Base-by-base conservation (phyloP, 1,284 basidiomycete species). In the Apiotrichum akiyoshidainum region DNA sequence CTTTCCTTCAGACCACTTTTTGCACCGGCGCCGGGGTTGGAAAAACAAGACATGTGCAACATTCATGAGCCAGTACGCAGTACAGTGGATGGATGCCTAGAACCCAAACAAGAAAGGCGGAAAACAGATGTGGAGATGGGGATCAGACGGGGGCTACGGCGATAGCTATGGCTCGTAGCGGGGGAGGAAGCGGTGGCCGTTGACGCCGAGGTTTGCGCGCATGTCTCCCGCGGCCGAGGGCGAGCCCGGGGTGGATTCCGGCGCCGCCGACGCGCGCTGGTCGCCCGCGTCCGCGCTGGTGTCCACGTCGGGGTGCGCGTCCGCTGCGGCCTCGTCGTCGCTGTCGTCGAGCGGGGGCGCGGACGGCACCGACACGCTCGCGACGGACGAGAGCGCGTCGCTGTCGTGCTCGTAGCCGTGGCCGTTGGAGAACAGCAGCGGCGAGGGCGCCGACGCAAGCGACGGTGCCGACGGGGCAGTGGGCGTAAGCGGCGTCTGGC, bases 321-420 rank as follows among this genome's bases (percentile, higher is more conserved):
- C 2, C 26, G 31, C 48, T 42, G 16, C 50, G 14, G 44, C 21
- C 4, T 41, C 52, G 31, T 31, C 41, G 6, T 41, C 19, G 19
- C 13, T n/a, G n/a, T 19, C 33, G 34, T 55, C 61, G 10, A 59
- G 37, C 4, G 55, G 39, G 21, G 65, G 71, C 3, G 62, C 68
- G 31, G 62, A 68, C 8, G 65, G 66, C 35, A 40, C 42, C 10
- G 35, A 22, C 7, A 16, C 17, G 2, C 14, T 21, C 12, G 42
- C 21, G 8, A 37, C 7, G 45, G 19, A 7, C 46, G 45, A 34
- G 33, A 8, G 26, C 26, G 26, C 26, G 26, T 31, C 26, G 26
- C 26, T 31, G 26, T 31, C 26, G 26, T 31, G 26, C 26, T 31
- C 26, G 26, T 31, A 7, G 3, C 26, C 26, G 26, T 31, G 26